Base-by-base conservation (phyloP, 73 alveolate species). In the Effrenium voratum region DNA sequence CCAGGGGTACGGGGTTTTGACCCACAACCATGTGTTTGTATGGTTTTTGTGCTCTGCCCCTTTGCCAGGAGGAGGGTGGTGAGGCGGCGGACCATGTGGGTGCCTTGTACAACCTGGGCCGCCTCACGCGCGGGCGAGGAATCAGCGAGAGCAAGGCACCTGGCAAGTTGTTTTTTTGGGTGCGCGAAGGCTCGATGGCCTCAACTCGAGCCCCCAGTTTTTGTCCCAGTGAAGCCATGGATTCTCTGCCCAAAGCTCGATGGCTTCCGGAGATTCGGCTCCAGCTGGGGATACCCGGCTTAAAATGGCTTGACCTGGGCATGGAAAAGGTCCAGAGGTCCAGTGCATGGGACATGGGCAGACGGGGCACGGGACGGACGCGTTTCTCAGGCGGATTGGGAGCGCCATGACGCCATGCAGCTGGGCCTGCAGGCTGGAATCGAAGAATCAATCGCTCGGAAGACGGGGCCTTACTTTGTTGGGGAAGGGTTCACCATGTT, bases 381-480 rank as follows among this genome's bases (percentile, higher is more conserved):
- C 79, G 15, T 38, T 28, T 19, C 50, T 36, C 30, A 87, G 95
- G 95, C 95, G 46, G 84, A 68, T 26, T 87, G 95, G 95, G 95
- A 87, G 83, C 95, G 95, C 95, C 84, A 87, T 49, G 95, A 87
- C 41, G 95, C 95, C 72, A 87, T 87, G 95, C 95, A 87, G 95
- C 70, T 87, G 19, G 95, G 95, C 49, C 47, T 87, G 60, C 95
- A 87, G 95, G 95, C n/a, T n/a, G n/a, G n/a, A n/a, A n/a, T n/a
- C n/a, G n/a, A n/a, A n/a, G n/a, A n/a, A n/a, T n/a, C n/a, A n/a
- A n/a, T n/a, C n/a, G n/a, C n/a, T n/a, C n/a, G n/a, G n/a, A n/a
- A n/a, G n/a, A n/a, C n/a, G n/a, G n/a, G n/a, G n/a, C n/a, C n/a
- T n/a, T n/a, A n/a, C n/a, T n/a, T n/a, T n/a, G n/a, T n/a, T n/a